Conservation (phyloP, 73 alveolate genomes). For the Stentor coeruleus region DNA sequence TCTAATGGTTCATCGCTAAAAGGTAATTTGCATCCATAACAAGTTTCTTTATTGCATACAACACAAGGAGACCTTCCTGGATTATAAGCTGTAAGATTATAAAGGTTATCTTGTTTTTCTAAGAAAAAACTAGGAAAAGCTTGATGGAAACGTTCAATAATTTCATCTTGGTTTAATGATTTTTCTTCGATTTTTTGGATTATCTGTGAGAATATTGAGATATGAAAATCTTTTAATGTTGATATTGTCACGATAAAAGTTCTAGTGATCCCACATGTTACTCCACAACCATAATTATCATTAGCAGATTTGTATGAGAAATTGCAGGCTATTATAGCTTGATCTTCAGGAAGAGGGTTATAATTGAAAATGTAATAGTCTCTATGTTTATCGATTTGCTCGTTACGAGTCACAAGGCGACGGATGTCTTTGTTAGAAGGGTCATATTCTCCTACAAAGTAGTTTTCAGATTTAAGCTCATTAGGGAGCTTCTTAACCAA, state of each 20-base stretch:
- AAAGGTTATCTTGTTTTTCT: neutral
- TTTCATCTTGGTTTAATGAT: neutral
- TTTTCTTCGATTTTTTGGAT: neutral
- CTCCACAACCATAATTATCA: neutral
- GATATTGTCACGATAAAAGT: neutral
- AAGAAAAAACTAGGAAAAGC: neutral
- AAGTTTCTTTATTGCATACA: neutral
- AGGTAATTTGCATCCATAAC: conserved; percentile 15
- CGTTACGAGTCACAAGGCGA: neutral
- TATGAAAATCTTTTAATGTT: neutral
- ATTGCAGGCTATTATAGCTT: neutral
- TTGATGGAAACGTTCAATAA: neutral
- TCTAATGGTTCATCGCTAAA: neutral
- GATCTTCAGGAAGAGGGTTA: neutral
- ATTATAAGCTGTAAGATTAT: neutral
- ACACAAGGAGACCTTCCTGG: conserved; percentile 3
- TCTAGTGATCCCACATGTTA: neutral
- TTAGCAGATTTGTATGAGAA: neutral
- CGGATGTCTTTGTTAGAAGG: neutral
- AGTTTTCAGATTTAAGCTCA: neutral
- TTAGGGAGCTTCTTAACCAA: neutral
- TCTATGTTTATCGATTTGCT: neutral
- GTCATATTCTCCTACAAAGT: neutral
- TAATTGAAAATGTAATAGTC: neutral
- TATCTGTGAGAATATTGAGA: neutral